Percentiles rank a stretch among this genome's conserved stretches.
phyloP scores from a whole-genome alignment of 2,329 filamentous ascomycete genomes.

The Penicillium sp. region DNA sequence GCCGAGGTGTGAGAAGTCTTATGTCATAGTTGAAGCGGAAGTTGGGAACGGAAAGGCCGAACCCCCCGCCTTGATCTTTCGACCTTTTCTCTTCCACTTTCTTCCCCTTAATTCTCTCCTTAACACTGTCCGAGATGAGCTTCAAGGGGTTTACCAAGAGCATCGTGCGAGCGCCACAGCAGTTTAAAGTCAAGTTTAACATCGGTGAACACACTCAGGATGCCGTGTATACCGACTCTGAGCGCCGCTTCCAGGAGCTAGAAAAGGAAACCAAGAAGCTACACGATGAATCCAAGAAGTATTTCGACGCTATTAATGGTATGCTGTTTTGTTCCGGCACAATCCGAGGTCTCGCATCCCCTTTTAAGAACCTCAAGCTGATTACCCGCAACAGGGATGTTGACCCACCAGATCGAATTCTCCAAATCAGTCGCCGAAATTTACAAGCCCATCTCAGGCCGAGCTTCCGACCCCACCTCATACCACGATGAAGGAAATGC shows the following conservation, averaged over 20 bases:
- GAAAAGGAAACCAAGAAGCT: constrained; percentile 95
- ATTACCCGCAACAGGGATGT: constrained; percentile 58
- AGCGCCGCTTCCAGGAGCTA: constrained; percentile 88
- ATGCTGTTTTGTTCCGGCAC: constrained; percentile 13
- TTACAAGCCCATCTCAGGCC: constrained; percentile 96
- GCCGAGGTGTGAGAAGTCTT: constrained; percentile 16
- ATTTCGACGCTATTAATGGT: constrained; percentile 95
- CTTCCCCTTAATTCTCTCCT: constrained; percentile 2
- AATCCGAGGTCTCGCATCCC: constrained; percentile 1
- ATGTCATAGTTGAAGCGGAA: constrained; percentile 25
- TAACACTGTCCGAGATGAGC: constrained; percentile 66
- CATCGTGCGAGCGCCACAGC: constrained; percentile 85
- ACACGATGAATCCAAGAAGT: constrained; percentile 95
- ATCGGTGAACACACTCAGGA: constrained; percentile 95
- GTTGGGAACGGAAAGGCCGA: constrained; percentile 20
- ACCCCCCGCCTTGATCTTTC: constrained; percentile 15
- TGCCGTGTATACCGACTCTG: constrained; percentile 89
- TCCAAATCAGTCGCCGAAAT: constrained; percentile 93
- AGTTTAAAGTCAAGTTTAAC: constrained; percentile 88
- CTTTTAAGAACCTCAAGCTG: neutral
- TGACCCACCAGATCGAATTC: constrained; percentile 96
- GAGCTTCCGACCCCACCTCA: constrained; percentile 87
- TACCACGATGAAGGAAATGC: constrained; percentile 80
- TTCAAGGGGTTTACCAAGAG: constrained; percentile 95
- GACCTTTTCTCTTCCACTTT: constrained; percentile 11